Base-by-base conservation (phyloP, 768 basidiomycete genomes). In the Russula emetica region DNA sequence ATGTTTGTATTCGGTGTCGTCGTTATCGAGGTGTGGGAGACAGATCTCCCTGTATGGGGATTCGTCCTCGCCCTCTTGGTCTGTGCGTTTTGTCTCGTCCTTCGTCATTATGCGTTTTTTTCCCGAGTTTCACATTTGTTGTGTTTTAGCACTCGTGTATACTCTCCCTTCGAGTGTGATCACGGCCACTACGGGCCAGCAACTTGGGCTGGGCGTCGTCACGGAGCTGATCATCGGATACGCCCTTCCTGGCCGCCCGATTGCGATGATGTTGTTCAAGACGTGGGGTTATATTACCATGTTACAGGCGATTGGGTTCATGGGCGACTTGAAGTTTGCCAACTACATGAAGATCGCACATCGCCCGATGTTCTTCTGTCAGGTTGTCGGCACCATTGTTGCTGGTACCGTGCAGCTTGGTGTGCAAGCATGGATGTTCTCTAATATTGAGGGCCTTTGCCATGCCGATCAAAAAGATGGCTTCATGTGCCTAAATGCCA, bases 181-280 rank as follows among this genome's bases (percentile, higher is more conserved):
- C 65, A 78, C 80, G 69, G 88, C 88, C n/a, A 89, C 90, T 66
- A 91, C 90, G 32, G 32, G 7, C 32, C 32, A 32, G 32, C 1
- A 0, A 32, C 32, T 32, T 32, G 32, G 32, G 32, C 32, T 9
- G 32, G 2, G 9, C 7, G 8, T 32, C 32, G 2, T 32, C 32
- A 2, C 32, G 8, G 32, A 32, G 32, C 32, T 32, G 32, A 32
- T 32, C 32, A 32, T 7, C 32, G 32, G 32, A 32, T 32, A 32
- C 8, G 32, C 32, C 32, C 32, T 32, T 32, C 32, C 32, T 32
- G 32, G 32, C 32, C 8, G 32, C 32, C 32, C 32, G 32, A 32
- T 92, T 60, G 90, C 91, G 0, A 89, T 85, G 80, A 90, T 92
- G 90, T 77, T 92, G 78, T 90, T 91, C 81, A 91, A 90, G 82